These are phyloP conservation scores for Lipomyces spencermartinsiae DNA, from an alignment of 805 yeast genomes.

Conservation along the genomic window DNA sequence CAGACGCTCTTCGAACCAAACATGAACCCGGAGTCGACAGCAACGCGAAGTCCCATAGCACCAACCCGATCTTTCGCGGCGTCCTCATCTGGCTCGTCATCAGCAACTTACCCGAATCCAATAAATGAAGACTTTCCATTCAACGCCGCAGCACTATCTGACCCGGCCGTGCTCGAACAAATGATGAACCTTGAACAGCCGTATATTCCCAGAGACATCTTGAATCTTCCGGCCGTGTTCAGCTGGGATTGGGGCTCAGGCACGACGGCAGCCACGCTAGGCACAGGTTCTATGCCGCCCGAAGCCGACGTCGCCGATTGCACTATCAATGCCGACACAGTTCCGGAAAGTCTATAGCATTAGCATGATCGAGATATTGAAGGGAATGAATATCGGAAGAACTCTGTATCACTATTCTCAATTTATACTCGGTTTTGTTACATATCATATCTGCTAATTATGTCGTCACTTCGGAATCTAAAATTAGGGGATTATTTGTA, in stretches of 20 bases:
- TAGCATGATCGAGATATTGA: too few relatives aligned
- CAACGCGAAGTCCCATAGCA: neutral
- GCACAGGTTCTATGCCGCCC: neutral
- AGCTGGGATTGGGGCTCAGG: slow-evolving; percentile 29
- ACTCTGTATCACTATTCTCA: too few relatives aligned
- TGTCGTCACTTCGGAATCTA: too few relatives aligned
- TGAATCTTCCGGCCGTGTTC: slow-evolving; percentile 29
- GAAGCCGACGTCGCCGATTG: neutral
- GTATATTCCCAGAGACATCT: slow-evolving; percentile 28
- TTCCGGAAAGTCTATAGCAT: neutral
- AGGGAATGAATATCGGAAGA: neutral
- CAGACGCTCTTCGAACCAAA: neutral
- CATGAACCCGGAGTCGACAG: too few relatives aligned
- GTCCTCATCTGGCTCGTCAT: neutral
- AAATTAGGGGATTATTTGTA: too few relatives aligned
- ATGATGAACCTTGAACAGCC: slow-evolving; percentile 27
- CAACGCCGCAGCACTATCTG: slow-evolving; percentile 7
- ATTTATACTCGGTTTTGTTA: too few relatives aligned
- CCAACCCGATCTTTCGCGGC: neutral
- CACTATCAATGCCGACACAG: neutral
- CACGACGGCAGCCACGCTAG: neutral
- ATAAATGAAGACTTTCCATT: slow-evolving; percentile 2
- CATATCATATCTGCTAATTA: too few relatives aligned
- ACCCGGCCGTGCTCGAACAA: slow-evolving; percentile 10
- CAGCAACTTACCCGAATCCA: neutral